Evolutionary conservation across 1,139 yeast genomes (phyloP), one percentile per base, ranked within the genome.

Genomic region (Geotrichum phurueaensis): DNA sequence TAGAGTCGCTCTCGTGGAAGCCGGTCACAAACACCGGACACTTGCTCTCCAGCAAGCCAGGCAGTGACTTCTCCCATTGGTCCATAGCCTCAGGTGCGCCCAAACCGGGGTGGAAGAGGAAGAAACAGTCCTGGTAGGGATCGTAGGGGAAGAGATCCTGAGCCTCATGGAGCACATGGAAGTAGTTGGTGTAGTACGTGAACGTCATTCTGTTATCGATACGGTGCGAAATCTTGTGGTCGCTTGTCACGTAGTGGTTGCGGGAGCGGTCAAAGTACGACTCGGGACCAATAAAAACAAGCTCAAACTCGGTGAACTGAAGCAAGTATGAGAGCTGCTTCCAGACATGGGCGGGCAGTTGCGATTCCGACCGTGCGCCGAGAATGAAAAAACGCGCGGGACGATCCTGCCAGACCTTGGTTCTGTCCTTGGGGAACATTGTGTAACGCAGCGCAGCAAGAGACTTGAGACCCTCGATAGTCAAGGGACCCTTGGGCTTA

Each of bases 81-180:
- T 83, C 85, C 72, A 83, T 80, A 56, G 88, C 83, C 71, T 90
- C 96, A 13, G 90, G 89, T 22, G 96, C 88, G 31, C 90, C 87
- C 73, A 91, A 83, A 53, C 97, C 97, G 1, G 99, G 98, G 73
- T 94, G 98, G 87, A 92, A 94, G 59, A 89, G 78, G 80, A 90
- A 91, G 76, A 94, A 94, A 33, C 85, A 84, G 73, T 94, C 99
- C 73, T 89, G 81, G 74, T 92, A 94, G 51, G 99, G 99, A 74
- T 94, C 99, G 73, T 92, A 94, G 18, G 99, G 99, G 85, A 91
- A 90, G 72, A 94, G 87, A 75, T 92, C 97, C 68, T 94, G 96
- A 62, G 89, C 86, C 68, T 90, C 90, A 74, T 94, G 96, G 62
- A 88, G 80, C 57, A 88, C 94, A 71, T 91, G 91, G 84, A 94